phyloP scores from a whole-genome alignment of 192 early-diverging fungal genomes.

The Backusella tuberculispora region DNA sequence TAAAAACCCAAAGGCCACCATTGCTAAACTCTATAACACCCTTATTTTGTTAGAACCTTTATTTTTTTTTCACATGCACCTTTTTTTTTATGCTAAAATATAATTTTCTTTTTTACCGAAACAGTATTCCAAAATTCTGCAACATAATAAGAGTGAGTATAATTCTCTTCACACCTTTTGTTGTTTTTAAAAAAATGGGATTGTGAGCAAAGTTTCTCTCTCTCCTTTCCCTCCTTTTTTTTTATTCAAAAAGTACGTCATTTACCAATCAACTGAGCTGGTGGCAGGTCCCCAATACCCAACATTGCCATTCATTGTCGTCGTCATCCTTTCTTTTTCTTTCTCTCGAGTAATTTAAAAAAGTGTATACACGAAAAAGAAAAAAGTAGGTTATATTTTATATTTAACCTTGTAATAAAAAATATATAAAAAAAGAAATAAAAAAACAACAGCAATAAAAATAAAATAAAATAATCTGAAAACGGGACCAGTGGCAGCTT shows the following conservation, averaged over 20 bases:
- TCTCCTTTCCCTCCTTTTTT: background rate
- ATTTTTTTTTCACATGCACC: background rate
- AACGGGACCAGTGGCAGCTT: background rate
- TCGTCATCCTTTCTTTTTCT: background rate
- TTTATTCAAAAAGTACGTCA: background rate
- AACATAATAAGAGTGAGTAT: conserved; percentile 34
- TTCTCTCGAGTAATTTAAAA: background rate
- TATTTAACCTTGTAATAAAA: no score
- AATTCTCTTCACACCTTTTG: conserved; percentile 40
- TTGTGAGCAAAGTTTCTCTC: background rate
- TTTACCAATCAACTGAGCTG: conserved; percentile 41
- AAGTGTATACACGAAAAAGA: no score
- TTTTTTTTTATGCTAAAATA: background rate
- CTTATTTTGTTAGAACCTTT: background rate
- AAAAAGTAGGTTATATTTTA: no score
- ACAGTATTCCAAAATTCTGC: conserved; percentile 43
- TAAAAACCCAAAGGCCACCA: conserved; percentile 31
- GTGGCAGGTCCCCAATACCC: conserved; percentile 40
- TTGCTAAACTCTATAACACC: conserved; percentile 34
- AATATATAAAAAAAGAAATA: background rate
- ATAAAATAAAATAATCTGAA: background rate
- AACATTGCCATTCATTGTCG: background rate
- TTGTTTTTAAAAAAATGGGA: background rate
- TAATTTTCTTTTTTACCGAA: conserved; percentile 23
- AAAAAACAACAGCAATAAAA: conserved; percentile 18